Evolutionary conservation across 2,329 filamentous ascomycete genomes (phyloP), one percentile per base, ranked within the genome.

Genomic region (Colletotrichum spaethianum): DNA sequence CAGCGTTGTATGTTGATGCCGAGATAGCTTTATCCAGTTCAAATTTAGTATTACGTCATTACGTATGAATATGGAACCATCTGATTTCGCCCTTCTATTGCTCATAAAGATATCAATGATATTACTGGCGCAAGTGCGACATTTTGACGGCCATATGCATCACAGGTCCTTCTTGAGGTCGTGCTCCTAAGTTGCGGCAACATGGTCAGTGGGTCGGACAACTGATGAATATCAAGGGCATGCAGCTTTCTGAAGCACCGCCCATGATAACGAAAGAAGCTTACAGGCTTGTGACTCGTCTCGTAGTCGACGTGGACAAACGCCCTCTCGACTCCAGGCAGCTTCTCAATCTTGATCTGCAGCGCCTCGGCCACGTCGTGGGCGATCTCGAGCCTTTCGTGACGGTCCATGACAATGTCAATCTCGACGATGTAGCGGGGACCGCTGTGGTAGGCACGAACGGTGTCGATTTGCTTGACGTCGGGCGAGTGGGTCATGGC

Each of bases 301-400:
- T 98, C 96, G 77, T 97, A 98, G 82, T 99, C 96, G 23, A 98
- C 95, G 81, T 99, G 96, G 26, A 98, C 96, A 80, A 98, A 98
- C 0, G 95, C 95, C 71, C 96, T 86, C 87, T 98, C 96, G 12
- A 98, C 92, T 79, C 98, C 93, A 0, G 96, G 96, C 74, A 99
- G 83, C 68, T 92, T 93, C 87, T 99, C 96, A 3, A 98, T 87
- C 85, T 98, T 98, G 74, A 93, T 93, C 86, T 99, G 96, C 77
- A 99, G 86, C 77, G 93, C 95, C 83, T 99, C 96, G 0, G 96
- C 96, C 16, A 98, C 90, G 79, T 99, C 96, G 81, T 99, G 96
- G 0, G 95, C 96, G 63, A 92, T 91, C 74, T 89, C 87, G 20
- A 99, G 88, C 2, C 91, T 90, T 66, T 92, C 89, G 1, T 90